Percentiles rank a stretch among this genome's conserved stretches.
Conservation (phyloP, 1,284 basidiomycete genomes). For the Salmacisia buchloeana region DNA sequence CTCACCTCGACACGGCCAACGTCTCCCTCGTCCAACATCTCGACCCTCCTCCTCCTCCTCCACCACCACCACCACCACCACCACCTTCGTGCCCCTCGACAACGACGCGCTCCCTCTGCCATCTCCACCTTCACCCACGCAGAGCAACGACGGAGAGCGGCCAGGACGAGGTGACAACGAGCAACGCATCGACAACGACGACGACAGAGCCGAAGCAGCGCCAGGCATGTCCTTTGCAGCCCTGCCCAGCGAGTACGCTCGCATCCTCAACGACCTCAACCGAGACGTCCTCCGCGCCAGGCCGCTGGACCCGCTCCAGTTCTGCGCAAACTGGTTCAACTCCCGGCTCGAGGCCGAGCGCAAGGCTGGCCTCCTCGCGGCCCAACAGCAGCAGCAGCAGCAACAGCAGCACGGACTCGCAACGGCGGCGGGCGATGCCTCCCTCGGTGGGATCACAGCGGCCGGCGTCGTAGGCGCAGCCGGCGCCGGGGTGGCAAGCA, state of each 20-base stretch:
- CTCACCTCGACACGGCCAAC: too few species aligned
- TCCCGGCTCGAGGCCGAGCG: slow-evolving; percentile 75
- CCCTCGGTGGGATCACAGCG: neutral
- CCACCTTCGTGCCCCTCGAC: too few species aligned
- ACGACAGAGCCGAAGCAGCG: neutral
- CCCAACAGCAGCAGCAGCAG: slow-evolving; percentile 3
- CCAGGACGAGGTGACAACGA: too few species aligned
- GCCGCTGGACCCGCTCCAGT: slow-evolving; percentile 83
- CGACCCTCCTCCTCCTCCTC: too few species aligned
- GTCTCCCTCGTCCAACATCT: too few species aligned
- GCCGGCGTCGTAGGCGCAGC: neutral
- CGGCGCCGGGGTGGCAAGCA: neutral
- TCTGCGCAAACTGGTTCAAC: slow-evolving; percentile 94
- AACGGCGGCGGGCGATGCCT: too few species aligned
- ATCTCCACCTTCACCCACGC: too few species aligned
- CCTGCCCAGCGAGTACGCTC: slow-evolving; percentile 41
- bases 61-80: too few species aligned
- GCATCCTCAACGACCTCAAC: slow-evolving; percentile 73
- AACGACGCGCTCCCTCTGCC: too few species aligned
- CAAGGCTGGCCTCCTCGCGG: slow-evolving; percentile 29
- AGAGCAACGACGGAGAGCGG: too few species aligned
- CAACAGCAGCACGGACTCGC: neutral
- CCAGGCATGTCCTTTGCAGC: neutral
- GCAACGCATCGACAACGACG: too few species aligned
- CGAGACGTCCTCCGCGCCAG: slow-evolving; percentile 77